A percentile compares a stretch with the other conserved stretches of the same genome.
Conservation (phyloP, 768 basidiomycete species). For the Podaxis sp. region DNA sequence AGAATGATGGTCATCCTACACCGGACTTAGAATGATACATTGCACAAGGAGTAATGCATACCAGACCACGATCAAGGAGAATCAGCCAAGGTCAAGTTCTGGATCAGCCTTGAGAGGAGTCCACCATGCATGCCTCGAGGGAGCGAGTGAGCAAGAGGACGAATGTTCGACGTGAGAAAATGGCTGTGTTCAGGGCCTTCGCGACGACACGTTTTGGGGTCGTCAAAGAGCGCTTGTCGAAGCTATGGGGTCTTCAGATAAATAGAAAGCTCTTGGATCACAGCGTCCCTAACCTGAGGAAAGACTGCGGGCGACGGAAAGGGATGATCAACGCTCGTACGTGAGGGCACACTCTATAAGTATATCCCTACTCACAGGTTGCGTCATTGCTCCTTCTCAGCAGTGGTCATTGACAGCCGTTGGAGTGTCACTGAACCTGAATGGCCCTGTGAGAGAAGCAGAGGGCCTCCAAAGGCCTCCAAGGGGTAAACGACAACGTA, state of each 20-base stretch:
- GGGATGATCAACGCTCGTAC: not conserved
- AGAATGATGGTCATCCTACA: constrained; percentile 16
- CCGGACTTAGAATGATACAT: not conserved
- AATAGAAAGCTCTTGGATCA: not conserved
- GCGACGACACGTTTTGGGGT: not conserved
- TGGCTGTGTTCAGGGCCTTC: not conserved
- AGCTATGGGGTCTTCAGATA: not conserved
- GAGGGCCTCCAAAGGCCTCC: not conserved
- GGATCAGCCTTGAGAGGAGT: not conserved
- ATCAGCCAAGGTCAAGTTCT: not conserved
- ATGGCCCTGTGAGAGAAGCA: not conserved
- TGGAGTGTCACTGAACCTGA: not conserved
- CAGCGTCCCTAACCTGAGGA: not conserved
- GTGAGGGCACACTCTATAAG: not conserved
- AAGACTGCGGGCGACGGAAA: not conserved
- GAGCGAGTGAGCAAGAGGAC: not conserved
- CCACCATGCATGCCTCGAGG: constrained; percentile 12
- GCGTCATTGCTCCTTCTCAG: not conserved
- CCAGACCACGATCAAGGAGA: constrained; percentile 5
- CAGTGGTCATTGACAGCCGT: not conserved
- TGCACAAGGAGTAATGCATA: not conserved
- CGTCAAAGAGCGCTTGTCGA: not conserved
- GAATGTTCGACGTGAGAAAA: not conserved
- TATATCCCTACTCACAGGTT: not conserved
- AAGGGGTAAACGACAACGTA: not conserved